Evolutionary conservation across 1,284 basidiomycete genomes (phyloP).

Genomic region (Rhodotorula sp.): DNA sequence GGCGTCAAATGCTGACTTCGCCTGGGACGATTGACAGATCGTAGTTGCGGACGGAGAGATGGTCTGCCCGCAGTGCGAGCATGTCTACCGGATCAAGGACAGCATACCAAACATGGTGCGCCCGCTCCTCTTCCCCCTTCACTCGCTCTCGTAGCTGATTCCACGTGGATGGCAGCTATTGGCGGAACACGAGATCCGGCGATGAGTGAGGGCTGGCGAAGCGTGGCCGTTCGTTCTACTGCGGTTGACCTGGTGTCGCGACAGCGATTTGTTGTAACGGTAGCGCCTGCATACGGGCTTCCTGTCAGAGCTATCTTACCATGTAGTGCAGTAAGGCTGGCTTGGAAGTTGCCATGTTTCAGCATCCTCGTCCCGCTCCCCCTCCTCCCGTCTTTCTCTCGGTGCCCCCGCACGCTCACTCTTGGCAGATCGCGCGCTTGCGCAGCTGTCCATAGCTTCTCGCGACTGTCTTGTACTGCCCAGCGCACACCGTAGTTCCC

Average conservation of each 20-base stretch:
- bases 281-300: too few relatives aligned
- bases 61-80: slow-evolving; percentile 89
- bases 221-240: neutral
- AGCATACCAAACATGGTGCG: slow-evolving; percentile 98
- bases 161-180: slow-evolving; percentile 61
- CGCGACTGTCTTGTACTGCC: too few relatives aligned
- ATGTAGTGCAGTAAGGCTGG: too few relatives aligned
- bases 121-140: slow-evolving; percentile 9
- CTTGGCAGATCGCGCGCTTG: too few relatives aligned
- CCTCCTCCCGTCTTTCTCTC: too few relatives aligned
- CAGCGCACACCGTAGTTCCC: too few relatives aligned
- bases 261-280: slow-evolving; percentile 12
- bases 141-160: neutral
- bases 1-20: too few relatives aligned
- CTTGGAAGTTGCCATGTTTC: too few relatives aligned
- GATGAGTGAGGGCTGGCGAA: neutral
- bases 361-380: too few relatives aligned
- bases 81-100: slow-evolving; percentile 84
- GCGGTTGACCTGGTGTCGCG: neutral
- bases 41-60: slow-evolving; percentile 90
- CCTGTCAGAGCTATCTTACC: too few relatives aligned
- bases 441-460: too few relatives aligned
- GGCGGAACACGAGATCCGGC: slow-evolving; percentile 78
- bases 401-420: too few relatives aligned
- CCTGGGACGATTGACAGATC: slow-evolving; percentile 57